Conservation (phyloP, 805 yeast species). For the Zygoascus tannicola region DNA sequence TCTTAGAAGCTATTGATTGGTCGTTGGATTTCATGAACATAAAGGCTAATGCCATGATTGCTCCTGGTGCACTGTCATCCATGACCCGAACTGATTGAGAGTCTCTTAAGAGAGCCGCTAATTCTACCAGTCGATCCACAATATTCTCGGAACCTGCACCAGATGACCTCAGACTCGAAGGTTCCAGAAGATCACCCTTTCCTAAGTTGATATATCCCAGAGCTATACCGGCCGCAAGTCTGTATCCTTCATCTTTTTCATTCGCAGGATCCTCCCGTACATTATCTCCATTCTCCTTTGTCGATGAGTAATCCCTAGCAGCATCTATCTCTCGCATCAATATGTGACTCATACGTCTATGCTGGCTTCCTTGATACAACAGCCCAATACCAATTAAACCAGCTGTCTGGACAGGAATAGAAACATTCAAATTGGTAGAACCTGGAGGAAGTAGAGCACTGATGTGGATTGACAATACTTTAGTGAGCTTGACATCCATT, state of each 20-base stretch:
- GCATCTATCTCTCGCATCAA: conserved; percentile 52
- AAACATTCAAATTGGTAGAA: conserved; percentile 80
- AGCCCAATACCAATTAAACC: conserved; percentile 88
- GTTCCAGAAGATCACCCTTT: conserved; percentile 52
- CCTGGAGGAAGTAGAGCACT: conserved; percentile 87
- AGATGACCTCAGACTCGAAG: conserved; percentile 23
- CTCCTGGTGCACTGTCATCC: conserved; percentile 62
- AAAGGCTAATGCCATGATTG: conserved; percentile 64
- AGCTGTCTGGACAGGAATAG: conserved; percentile 77
- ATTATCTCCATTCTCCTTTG: not conserved
- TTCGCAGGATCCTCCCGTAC: conserved; percentile 2
- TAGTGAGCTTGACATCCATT: conserved; percentile 79
- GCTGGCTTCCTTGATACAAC: conserved; percentile 66
- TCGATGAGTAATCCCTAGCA: not conserved
- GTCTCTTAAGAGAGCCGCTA: conserved; percentile 48
- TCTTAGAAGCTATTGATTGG: conserved; percentile 46
- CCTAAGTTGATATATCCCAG: conserved; percentile 80
- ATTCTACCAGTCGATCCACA: conserved; percentile 47
- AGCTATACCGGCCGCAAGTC: conserved; percentile 81
- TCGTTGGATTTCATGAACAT: conserved; percentile 64
- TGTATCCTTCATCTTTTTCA: conserved; percentile 51
- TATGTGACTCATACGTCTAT: conserved; percentile 77
- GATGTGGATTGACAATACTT: conserved; percentile 86
- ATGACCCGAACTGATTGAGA: conserved; percentile 47
- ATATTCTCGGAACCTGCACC: conserved; percentile 47